Evolutionary conservation across 169 alveolate species (phyloP).

Genomic region (Eimeria tenella): DNA sequence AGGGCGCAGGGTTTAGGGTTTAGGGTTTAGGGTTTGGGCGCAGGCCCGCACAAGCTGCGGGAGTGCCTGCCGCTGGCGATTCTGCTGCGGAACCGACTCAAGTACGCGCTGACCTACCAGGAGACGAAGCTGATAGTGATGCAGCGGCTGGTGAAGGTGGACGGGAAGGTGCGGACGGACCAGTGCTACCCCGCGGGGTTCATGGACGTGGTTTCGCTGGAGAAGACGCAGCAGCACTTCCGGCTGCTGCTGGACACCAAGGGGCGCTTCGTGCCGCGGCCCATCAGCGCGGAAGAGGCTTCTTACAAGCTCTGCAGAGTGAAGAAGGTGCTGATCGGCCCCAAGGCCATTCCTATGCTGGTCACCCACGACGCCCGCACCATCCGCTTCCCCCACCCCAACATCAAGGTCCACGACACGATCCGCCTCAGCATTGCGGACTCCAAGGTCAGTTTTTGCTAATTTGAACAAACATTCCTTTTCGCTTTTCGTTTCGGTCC

Average conservation of each 20-base stretch:
- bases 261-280: slow-evolving; percentile 98
- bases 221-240: slow-evolving; percentile 96
- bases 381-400: slow-evolving; percentile 98
- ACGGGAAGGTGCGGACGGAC: slow-evolving; percentile 97
- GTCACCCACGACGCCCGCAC: slow-evolving; percentile 99
- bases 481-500: too few relatives aligned
- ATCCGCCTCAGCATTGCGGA: slow-evolving; percentile 96
- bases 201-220: slow-evolving; percentile 95
- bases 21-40: slow-evolving; percentile 42
- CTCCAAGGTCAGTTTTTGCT: slow-evolving; percentile 91
- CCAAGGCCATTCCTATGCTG: slow-evolving; percentile 97
- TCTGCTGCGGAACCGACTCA: slow-evolving; percentile 96
- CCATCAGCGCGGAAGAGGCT: slow-evolving; percentile 94
- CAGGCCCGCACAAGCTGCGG: slow-evolving; percentile 98
- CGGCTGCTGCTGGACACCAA: slow-evolving; percentile 98
- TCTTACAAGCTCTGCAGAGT: slow-evolving; percentile 97
- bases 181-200: slow-evolving; percentile 98
- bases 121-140: slow-evolving; percentile 97
- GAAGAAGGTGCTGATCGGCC: slow-evolving; percentile 95
- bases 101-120: slow-evolving; percentile 95
- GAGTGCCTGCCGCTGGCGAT: slow-evolving; percentile 97
- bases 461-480: too few relatives aligned
- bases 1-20: too few relatives aligned
- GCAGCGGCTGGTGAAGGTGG: slow-evolving; percentile 96
- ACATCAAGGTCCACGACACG: slow-evolving; percentile 97